Conservation (phyloP, 768 basidiomycete species). For the Mycena vitilis region DNA sequence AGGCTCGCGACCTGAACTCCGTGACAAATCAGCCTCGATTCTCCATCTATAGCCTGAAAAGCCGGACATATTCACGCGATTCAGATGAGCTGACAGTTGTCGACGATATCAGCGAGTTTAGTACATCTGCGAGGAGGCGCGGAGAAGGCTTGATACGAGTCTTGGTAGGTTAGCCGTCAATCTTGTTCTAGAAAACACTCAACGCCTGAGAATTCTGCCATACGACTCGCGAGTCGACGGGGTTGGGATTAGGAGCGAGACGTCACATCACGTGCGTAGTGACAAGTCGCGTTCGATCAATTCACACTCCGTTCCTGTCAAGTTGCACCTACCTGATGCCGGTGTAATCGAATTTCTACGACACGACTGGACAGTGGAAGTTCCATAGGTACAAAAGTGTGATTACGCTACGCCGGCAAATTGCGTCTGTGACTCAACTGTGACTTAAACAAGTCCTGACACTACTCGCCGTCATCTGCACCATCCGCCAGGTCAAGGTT, state of each 20-base stretch:
- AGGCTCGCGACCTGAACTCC: conserved; percentile 3
- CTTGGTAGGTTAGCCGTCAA: background rate
- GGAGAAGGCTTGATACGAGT: background rate
- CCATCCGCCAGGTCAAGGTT: background rate
- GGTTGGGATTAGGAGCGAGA: too few species aligned
- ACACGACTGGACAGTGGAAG: background rate
- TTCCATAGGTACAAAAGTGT: too few species aligned
- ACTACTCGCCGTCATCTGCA: too few species aligned
- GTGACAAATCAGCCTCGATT: background rate
- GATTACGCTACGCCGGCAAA: too few species aligned
- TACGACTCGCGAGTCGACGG: background rate
- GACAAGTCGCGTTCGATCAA: background rate
- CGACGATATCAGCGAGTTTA: conserved; percentile 16
- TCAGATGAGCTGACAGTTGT: background rate
- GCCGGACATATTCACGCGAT: conserved; percentile 19
- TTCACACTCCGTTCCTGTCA: too few species aligned
- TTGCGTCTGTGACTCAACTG: too few species aligned
- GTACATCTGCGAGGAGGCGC: conserved; percentile 2
- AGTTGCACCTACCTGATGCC: too few species aligned
- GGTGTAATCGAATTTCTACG: background rate
- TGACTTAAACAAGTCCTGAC: too few species aligned
- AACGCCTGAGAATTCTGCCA: background rate
- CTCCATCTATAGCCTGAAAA: background rate
- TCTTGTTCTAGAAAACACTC: background rate
- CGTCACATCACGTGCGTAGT: conserved; percentile 12